Percentiles rank a stretch among this genome's conserved stretches.
Evolutionary conservation across 495 filamentous ascomycete species (phyloP).

Genomic region (Xanthoparmelia taractica): DNA sequence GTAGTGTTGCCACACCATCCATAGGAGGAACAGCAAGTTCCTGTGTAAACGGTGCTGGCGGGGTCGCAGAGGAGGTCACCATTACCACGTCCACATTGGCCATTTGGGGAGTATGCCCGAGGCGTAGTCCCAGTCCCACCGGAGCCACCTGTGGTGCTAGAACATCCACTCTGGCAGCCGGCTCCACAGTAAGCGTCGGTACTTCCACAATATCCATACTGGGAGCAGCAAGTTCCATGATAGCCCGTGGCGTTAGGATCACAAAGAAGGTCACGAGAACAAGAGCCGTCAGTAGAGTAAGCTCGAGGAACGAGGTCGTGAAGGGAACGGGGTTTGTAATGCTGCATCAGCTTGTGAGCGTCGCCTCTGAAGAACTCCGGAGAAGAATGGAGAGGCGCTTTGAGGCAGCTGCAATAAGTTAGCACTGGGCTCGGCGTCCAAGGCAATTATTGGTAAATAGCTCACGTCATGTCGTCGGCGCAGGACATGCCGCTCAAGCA

Average conservation of each 20-base stretch:
- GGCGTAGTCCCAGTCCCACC: neutral
- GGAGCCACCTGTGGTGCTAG: neutral
- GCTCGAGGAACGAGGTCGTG: slow-evolving; percentile 19
- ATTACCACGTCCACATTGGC: neutral
- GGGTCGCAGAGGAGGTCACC: slow-evolving; percentile 20
- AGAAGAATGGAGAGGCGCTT: slow-evolving; percentile 20
- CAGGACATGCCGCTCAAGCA: slow-evolving; percentile 37
- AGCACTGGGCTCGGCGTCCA: neutral
- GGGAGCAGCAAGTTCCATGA: slow-evolving; percentile 12
- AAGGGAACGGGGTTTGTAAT: slow-evolving; percentile 14
- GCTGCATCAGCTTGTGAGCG: slow-evolving; percentile 7
- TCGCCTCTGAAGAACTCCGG: slow-evolving; percentile 24
- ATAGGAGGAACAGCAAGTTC: slow-evolving; percentile 20
- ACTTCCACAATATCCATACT: slow-evolving; percentile 32
- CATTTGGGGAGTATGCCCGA: neutral
- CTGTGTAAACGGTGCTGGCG: slow-evolving; percentile 29
- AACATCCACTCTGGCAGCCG: slow-evolving; percentile 26
- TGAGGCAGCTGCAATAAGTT: slow-evolving; percentile 20
- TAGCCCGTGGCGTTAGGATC: slow-evolving; percentile 13
- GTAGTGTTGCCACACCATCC: slow-evolving; percentile 31
- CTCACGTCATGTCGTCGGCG: slow-evolving; percentile 25
- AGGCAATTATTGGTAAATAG: neutral
- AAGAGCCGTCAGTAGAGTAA: slow-evolving; percentile 31
- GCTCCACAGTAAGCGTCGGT: slow-evolving; percentile 28
- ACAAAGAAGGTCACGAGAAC: slow-evolving; percentile 31